Base-by-base conservation (phyloP, 805 yeast genomes). In the Dipodascopsis tothii region DNA sequence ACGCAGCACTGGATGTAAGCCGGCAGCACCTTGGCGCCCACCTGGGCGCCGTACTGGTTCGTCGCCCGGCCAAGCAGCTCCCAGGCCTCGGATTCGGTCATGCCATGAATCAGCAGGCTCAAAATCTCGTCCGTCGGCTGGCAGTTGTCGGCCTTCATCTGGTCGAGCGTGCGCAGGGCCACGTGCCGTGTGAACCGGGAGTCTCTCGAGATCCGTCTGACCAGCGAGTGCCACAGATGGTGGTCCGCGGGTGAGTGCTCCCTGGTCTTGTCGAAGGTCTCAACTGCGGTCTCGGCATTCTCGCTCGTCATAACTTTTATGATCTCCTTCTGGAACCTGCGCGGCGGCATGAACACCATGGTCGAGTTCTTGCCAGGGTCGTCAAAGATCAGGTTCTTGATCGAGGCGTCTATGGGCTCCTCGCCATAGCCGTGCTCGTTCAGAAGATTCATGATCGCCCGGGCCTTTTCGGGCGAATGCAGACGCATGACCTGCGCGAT, bases 401-500 rank as follows among this genome's bases (percentile, higher is more conserved):
- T n/a, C n/a, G n/a, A n/a, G n/a, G n/a, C n/a, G n/a, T n/a, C n/a
- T n/a, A n/a, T n/a, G n/a, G n/a, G n/a, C n/a, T n/a, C n/a, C n/a
- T n/a, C 14, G 30, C 30, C 30, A 25, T 25, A 25, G 30, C 30
- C 30, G 14, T 25, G 30, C 30, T 25, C 11, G 30, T 9, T 9
- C 9, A 25, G 30, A 14, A 25, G 30, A 25, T 30, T 37, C n/a
- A 49, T 17, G 14, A 44, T 21, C 7, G 39, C 36, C 6, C 20
- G 27, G 6, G 51, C 51, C 5, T 19, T 22, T 20, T 23, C 32
- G 4, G 50, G 48, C 2, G 38, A 21, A 3, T 34, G 37, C 7
- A 37, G 16, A n/a, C 51, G 39, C 11, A 41, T 19, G 4, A 37
- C 33, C 3, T 39, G 37, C 9, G 41, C 47, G 11, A 49, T 18